These are phyloP conservation scores for Arabidopsis suecica DNA, from an alignment of 345 rosid genomes.

Conservation along the genomic window DNA sequence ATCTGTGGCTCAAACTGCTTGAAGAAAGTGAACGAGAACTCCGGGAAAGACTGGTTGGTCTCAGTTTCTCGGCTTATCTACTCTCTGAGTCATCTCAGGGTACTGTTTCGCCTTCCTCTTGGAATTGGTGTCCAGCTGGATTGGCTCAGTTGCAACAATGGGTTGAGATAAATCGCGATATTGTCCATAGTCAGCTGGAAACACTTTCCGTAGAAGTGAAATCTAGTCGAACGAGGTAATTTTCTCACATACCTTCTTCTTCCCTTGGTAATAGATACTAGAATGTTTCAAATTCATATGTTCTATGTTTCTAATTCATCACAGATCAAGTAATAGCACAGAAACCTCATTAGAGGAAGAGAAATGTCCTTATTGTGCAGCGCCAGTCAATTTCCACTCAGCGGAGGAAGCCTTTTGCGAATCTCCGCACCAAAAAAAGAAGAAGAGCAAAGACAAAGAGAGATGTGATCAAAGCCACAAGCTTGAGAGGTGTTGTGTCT, in stretches of 20 bases:
- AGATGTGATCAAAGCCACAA: conserved; percentile 55
- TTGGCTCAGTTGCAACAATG: conserved; percentile 78
- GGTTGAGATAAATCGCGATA: conserved; percentile 54
- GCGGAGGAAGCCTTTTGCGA: conserved; percentile 71
- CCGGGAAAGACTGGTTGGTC: conserved; percentile 72
- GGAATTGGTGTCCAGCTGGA: conserved; percentile 68
- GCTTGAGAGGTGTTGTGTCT: conserved; percentile 69
- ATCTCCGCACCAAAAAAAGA: conserved; percentile 37
- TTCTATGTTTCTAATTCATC: conserved; percentile 21
- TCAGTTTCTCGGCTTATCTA: conserved; percentile 60
- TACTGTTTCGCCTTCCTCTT: conserved; percentile 32
- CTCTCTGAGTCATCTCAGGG: conserved; percentile 37
- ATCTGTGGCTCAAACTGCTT: conserved; percentile 67
- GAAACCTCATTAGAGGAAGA: conserved; percentile 54
- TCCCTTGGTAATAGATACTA: conserved; percentile 2
- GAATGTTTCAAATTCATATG: conserved; percentile 23
- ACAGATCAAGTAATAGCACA: conserved; percentile 46
- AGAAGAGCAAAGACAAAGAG: conserved; percentile 31
- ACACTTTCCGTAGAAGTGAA: conserved; percentile 53
- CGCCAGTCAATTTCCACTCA: conserved; percentile 65
- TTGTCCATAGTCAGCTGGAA: conserved; percentile 49
- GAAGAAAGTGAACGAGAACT: conserved; percentile 79
- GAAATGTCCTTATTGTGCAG: conserved; percentile 72
- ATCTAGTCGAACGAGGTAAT: conserved; percentile 53
- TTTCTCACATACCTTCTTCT: not conserved